These are phyloP conservation scores for Carex parvula DNA, from an alignment of 176 grass and related monocot species.

Conservation along the genomic window DNA sequence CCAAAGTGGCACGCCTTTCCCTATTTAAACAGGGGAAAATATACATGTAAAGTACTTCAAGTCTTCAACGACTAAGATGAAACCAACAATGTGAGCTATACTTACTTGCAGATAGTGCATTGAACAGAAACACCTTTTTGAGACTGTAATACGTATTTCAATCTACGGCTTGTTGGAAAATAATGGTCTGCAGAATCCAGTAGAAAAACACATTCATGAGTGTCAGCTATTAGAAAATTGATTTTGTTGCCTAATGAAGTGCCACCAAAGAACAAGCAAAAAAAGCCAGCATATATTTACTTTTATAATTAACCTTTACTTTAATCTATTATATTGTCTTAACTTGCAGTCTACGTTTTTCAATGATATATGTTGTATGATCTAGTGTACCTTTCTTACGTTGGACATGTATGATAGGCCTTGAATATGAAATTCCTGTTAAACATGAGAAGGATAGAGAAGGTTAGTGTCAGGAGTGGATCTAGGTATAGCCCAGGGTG, in stretches of 20 bases:
- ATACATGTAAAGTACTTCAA: slow-evolving; percentile 10
- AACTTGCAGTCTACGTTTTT: not conserved
- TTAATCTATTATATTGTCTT: not conserved
- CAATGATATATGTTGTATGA: not conserved
- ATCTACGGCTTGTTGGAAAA: slow-evolving; percentile 26
- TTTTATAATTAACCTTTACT: not conserved
- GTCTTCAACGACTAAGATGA: slow-evolving; percentile 1
- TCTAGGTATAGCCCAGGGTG: too few species aligned
- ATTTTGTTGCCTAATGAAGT: not conserved
- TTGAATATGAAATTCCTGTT: slow-evolving; percentile 11
- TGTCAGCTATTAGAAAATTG: not conserved
- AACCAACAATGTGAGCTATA: slow-evolving; percentile 15
- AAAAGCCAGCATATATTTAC: not conserved
- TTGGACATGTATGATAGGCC: not conserved
- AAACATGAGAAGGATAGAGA: slow-evolving; percentile 24
- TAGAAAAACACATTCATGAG: slow-evolving; percentile 15
- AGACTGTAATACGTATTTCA: slow-evolving; percentile 49
- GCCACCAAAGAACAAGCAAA: not conserved
- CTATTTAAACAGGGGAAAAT: slow-evolving; percentile 47
- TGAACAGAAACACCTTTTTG: slow-evolving; percentile 33
- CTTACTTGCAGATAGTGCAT: slow-evolving; percentile 64
- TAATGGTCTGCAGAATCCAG: not conserved
- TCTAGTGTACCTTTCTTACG: slow-evolving; percentile 14
- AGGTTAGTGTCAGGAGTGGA: not conserved
- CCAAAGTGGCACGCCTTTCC: slow-evolving; percentile 28